These are phyloP conservation scores for Sporobolus alterniflorus DNA, from an alignment of 202 grass and related monocot genomes.

Conservation along the genomic window DNA sequence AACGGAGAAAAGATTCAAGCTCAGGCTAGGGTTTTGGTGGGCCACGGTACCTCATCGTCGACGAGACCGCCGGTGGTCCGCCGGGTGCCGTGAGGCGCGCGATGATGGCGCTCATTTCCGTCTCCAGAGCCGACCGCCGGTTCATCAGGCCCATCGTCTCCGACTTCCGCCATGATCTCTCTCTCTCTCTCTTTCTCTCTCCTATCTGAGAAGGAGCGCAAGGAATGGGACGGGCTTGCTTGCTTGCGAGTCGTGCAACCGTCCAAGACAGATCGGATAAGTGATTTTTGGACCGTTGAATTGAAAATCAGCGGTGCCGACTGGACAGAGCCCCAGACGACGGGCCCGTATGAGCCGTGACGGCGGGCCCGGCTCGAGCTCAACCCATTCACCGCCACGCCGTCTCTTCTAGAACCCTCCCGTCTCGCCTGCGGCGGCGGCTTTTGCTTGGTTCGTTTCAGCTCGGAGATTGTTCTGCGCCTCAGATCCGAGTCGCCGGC, in stretches of 20 bases:
- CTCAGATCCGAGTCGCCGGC: neutral
- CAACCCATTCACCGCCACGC: neutral
- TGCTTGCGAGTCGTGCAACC: neutral
- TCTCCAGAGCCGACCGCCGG: slow-evolving; percentile 50
- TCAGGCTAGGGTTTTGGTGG: slow-evolving; percentile 32
- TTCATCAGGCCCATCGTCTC: slow-evolving; percentile 81
- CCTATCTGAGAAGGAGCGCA: neutral
- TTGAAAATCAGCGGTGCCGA: neutral
- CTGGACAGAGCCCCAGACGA: neutral
- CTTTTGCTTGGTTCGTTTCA: neutral
- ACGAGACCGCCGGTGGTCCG: slow-evolving; percentile 68
- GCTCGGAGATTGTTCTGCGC: neutral
- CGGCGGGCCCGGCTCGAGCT: neutral
- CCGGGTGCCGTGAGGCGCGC: slow-evolving; percentile 55
- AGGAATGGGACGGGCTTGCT: neutral
- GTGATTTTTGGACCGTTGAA: neutral
- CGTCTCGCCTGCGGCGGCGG: slow-evolving; percentile 20
- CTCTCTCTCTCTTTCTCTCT: neutral
- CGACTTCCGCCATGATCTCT: slow-evolving; percentile 80
- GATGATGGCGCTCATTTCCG: slow-evolving; percentile 89
- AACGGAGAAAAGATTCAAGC: neutral
- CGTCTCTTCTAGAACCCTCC: slow-evolving; percentile 32
- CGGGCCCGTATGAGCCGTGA: neutral
- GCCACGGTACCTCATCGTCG: slow-evolving; percentile 57
- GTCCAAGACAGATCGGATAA: neutral